These are phyloP conservation scores for Lagenidium giganteum DNA, from an alignment of 352 stramenopile genomes.

Conservation along the genomic window DNA sequence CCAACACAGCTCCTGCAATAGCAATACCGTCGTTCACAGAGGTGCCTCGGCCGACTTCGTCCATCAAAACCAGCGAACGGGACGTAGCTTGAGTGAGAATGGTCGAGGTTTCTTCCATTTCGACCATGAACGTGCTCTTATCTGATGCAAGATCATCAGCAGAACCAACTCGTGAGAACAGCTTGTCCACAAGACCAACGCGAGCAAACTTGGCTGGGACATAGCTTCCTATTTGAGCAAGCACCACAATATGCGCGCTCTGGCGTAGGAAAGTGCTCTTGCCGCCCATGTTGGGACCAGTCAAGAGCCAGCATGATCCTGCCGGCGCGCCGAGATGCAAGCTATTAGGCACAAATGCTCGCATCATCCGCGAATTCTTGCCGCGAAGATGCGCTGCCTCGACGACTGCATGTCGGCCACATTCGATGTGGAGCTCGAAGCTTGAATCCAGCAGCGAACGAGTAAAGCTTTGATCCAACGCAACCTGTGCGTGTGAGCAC, in stretches of 20 bases:
- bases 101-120: conserved; percentile 84
- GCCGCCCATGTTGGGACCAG: conserved; percentile 85
- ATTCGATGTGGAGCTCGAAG: conserved; percentile 56
- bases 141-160: conserved; percentile 75
- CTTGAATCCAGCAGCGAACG: conserved; percentile 49
- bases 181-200: conserved; percentile 69
- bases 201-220: conserved; percentile 69
- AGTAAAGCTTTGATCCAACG: conserved; percentile 55
- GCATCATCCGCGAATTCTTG: conserved; percentile 37
- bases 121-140: conserved; percentile 84
- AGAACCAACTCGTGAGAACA: conserved; percentile 81
- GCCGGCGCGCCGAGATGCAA: conserved; percentile 34
- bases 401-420: conserved; percentile 62
- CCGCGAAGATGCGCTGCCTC: conserved; percentile 53
- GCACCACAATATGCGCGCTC: conserved; percentile 66
- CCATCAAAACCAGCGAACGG: conserved; percentile 84
- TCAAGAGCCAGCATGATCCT: conserved; percentile 74
- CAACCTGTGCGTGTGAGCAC: conserved; percentile 60
- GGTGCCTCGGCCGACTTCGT: conserved; percentile 83
- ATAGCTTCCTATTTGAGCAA: conserved; percentile 81
- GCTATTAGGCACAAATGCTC: conserved; percentile 72
- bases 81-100: conserved; percentile 68
- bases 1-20: conserved; percentile 75
- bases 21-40: conserved; percentile 71
- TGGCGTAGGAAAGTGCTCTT: conserved; percentile 85